phyloP scores from a whole-genome alignment of 192 early-diverging fungal genomes.

The Gryganskiella cystojenkinii region DNA sequence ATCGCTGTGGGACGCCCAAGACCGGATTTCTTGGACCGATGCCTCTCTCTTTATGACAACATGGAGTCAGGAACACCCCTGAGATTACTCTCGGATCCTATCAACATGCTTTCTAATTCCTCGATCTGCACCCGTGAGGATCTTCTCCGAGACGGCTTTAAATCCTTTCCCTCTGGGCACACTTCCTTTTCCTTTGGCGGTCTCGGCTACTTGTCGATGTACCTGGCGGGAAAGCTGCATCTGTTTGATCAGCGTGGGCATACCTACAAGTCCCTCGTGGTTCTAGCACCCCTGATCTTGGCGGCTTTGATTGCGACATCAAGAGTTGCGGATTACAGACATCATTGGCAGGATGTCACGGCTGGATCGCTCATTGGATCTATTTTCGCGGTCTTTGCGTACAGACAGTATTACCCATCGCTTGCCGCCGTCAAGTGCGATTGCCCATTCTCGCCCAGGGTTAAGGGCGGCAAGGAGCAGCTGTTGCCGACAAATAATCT shows the following conservation, averaged over 20 bases:
- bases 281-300: constrained; percentile 64
- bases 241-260: constrained; percentile 74
- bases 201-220: constrained; percentile 72
- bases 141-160: constrained; percentile 79
- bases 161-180: constrained; percentile 93
- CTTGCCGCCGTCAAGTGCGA: constrained; percentile 22
- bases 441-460: constrained; percentile 37
- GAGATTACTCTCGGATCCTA: constrained; percentile 39
- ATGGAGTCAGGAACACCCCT: constrained; percentile 29
- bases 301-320: constrained; percentile 73
- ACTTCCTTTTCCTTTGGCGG: constrained; percentile 83
- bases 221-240: constrained; percentile 78
- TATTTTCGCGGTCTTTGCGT: constrained; percentile 70
- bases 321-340: constrained; percentile 78
- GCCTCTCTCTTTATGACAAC: constrained; percentile 53
- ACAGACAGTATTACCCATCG: constrained; percentile 75
- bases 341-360: constrained; percentile 83
- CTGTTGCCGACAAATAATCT: constrained; percentile 6
- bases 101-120: constrained; percentile 65
- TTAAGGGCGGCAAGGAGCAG: constrained; percentile 9
- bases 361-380: constrained; percentile 66
- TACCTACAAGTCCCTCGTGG: constrained; percentile 76
- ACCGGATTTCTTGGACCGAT: constrained; percentile 62
- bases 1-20: constrained; percentile 61
- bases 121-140: constrained; percentile 64